phyloP scores from a whole-genome alignment of 2,329 filamentous ascomycete genomes.

The Blastomyces silverae region DNA sequence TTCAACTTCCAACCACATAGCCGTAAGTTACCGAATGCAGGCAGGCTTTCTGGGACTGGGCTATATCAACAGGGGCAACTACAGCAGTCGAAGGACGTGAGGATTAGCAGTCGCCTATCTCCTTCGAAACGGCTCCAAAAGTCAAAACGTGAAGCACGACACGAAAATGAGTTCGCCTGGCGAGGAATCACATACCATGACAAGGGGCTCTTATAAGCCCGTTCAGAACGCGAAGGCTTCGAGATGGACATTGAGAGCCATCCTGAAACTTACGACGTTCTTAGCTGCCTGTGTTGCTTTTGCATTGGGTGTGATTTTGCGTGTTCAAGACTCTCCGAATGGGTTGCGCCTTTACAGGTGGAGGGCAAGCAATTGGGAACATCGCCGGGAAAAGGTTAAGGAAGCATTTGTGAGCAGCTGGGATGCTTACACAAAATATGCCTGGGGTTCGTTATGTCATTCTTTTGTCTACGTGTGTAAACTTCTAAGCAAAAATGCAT shows the following conservation, averaged over 20 bases:
- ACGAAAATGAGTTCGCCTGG: neutral
- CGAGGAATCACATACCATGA: neutral
- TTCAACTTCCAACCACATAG: no score
- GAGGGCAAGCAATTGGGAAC: constrained; percentile 61
- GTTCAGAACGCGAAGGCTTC: neutral
- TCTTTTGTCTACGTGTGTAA: neutral
- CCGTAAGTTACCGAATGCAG: no score
- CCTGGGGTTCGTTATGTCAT: constrained; percentile 64
- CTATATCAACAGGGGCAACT: no score
- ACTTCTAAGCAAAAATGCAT: constrained; percentile 26
- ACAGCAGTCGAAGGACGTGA: neutral
- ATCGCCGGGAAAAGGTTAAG: constrained; percentile 71
- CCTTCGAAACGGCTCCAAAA: neutral
- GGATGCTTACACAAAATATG: constrained; percentile 86
- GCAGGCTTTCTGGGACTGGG: no score
- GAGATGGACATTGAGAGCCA: neutral
- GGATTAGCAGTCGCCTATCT: neutral
- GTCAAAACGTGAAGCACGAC: neutral
- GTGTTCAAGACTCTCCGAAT: neutral
- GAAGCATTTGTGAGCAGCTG: constrained; percentile 92
- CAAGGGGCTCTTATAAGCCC: neutral
- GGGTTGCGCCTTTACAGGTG: constrained; percentile 4
- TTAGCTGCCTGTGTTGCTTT: neutral
- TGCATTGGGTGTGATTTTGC: neutral
- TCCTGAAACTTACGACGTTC: neutral